Percentiles rank a stretch among this genome's conserved stretches.
Evolutionary conservation across 306 rosid genomes (phyloP).

Genomic region (Inga laurina): DNA sequence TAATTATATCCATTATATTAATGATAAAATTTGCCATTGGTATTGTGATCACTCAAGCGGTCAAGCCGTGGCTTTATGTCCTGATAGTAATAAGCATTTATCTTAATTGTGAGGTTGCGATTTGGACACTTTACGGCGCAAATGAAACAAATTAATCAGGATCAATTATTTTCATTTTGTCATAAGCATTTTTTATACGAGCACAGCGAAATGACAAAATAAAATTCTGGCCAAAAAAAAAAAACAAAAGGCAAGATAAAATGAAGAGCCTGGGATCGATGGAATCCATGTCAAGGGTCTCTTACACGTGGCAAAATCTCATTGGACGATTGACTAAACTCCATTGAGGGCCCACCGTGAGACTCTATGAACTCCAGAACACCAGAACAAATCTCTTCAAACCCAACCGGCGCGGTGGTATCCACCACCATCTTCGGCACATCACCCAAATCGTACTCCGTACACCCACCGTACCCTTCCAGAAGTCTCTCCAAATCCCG

Average conservation of each 20-base stretch:
- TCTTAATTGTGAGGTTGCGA: too few relatives aligned
- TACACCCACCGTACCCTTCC: slow-evolving; percentile 62
- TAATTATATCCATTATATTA: too few relatives aligned
- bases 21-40: too few relatives aligned
- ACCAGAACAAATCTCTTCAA: slow-evolving; percentile 45
- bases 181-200: too few relatives aligned
- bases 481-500: slow-evolving; percentile 55
- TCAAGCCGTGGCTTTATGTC: too few relatives aligned
- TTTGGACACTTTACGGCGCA: too few relatives aligned
- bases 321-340: neutral
- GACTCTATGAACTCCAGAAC: slow-evolving; percentile 48
- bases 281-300: neutral
- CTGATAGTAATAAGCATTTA: too few relatives aligned
- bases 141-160: too few relatives aligned
- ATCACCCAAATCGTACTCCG: slow-evolving; percentile 57
- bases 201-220: too few relatives aligned
- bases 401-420: slow-evolving; percentile 41
- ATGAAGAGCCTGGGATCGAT: neutral
- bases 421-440: slow-evolving; percentile 60
- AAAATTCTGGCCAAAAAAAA: too few relatives aligned
- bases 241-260: neutral
- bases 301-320: slow-evolving; percentile 17
- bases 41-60: too few relatives aligned
- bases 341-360: neutral
- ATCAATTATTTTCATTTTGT: too few relatives aligned